Evolutionary conservation across 208 protist genomes (phyloP).

Genomic region (Lotmaria passim): DNA sequence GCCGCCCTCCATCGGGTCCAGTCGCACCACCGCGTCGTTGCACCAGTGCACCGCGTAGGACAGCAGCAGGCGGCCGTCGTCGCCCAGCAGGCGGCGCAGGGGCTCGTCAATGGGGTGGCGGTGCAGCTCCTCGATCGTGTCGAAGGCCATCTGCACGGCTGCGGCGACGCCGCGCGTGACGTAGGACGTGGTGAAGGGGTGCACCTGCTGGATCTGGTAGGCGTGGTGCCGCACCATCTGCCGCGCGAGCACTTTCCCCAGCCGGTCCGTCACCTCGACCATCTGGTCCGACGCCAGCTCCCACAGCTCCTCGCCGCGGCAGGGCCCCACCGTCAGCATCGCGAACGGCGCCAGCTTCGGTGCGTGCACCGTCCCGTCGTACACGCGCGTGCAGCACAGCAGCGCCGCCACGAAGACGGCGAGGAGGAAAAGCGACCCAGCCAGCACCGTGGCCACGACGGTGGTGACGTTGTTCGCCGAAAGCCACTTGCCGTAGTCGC

Average conservation of each 20-base stretch:
- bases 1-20: slow-evolving; percentile 37
- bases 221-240: slow-evolving; percentile 49
- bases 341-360: slow-evolving; percentile 79
- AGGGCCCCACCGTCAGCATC: slow-evolving; percentile 67
- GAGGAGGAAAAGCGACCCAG: slow-evolving; percentile 26
- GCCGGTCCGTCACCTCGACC: slow-evolving; percentile 54
- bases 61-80: slow-evolving; percentile 58
- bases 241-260: slow-evolving; percentile 40
- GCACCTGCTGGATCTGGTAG: slow-evolving; percentile 73
- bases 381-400: slow-evolving; percentile 51
- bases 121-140: slow-evolving; percentile 61
- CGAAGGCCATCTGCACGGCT: slow-evolving; percentile 67
- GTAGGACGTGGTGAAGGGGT: slow-evolving; percentile 71
- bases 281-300: slow-evolving; percentile 64
- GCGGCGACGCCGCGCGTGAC: slow-evolving; percentile 52
- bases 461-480: slow-evolving; percentile 7
- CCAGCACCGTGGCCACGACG: slow-evolving; percentile 7
- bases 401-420: slow-evolving; percentile 46
- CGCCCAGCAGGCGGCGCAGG: slow-evolving; percentile 61
- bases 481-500: slow-evolving; percentile 1
- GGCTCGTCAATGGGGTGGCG: slow-evolving; percentile 52
- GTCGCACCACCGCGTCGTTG: slow-evolving; percentile 57
- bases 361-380: slow-evolving; percentile 64
- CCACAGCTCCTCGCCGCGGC: slow-evolving; percentile 71
- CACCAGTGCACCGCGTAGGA: slow-evolving; percentile 86